phyloP scores from a whole-genome alignment of 2,329 filamentous ascomycete species.

The Polytolypa hystricis region DNA sequence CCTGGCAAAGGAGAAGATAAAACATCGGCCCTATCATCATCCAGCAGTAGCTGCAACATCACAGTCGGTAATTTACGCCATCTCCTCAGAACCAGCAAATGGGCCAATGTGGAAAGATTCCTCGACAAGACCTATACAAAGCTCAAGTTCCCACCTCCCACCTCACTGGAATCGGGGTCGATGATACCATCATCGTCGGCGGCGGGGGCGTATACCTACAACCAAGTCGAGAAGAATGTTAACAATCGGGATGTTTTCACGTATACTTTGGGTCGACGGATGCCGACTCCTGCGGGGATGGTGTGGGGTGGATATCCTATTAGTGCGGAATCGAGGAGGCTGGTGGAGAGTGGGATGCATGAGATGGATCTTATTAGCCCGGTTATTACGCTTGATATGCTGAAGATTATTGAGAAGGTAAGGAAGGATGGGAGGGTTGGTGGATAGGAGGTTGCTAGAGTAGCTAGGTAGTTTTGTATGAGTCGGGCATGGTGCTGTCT shows the following conservation, averaged over 20 bases:
- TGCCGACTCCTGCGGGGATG: neutral
- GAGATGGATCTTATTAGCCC: neutral
- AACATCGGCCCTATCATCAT: neutral
- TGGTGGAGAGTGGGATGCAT: neutral
- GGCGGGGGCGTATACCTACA: neutral
- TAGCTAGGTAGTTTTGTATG: too few species aligned
- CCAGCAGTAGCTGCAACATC: neutral
- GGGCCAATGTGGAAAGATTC: conserved; percentile 2
- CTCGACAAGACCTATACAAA: neutral
- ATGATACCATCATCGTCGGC: neutral
- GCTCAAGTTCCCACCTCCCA: conserved; percentile 1
- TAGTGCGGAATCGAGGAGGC: neutral
- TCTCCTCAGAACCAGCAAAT: neutral
- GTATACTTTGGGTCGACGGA: neutral
- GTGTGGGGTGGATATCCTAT: neutral
- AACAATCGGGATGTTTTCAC: neutral
- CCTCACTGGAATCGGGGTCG: neutral
- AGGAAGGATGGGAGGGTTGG: neutral
- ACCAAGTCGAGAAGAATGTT: neutral
- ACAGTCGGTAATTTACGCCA: conserved; percentile 7
- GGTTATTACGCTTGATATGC: neutral
- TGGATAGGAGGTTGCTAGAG: neutral
- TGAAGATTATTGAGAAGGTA: neutral
- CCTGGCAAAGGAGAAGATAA: neutral
- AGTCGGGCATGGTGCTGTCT: too few species aligned